Base-by-base conservation (phyloP, 495 filamentous ascomycete species). In the Penicillium maclennaniae region DNA sequence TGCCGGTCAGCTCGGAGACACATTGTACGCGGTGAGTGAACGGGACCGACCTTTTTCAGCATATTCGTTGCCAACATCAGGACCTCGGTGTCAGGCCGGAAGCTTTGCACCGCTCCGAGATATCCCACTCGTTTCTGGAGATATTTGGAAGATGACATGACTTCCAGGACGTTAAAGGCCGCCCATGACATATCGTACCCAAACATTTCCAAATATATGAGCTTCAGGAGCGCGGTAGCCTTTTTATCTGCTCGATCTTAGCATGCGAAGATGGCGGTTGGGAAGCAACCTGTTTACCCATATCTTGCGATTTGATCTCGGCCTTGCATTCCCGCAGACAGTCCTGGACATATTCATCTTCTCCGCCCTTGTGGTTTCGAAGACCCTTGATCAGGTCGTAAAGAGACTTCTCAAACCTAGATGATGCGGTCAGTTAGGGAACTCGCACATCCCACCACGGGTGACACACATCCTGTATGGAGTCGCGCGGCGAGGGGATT, bases 141-240 rank as follows among this genome's bases (percentile, higher is more conserved):
- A 68, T 96, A 96, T 69, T 96, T 97, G 15, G 85, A 70, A 6
- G 89, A 93, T 20, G 91, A 95, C 93, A 98, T 98, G 69, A 98
- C 93, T 71, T 98, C 93, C 28, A 98, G 85, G 12, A 97, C 93
- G 68, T 97, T 88, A 69, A 98, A 98, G 8, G 91, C 90, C 17
- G 95, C 93, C 93, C 93, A 98, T 0, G 93, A 97, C 93, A 98
- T 98, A 71, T 98, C 93, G 63, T 98, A 88, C 10, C 93, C 93
- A 65, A 96, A 91, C 93, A 98, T 98, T 68, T 98, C 93, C 54
- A 98, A 81, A 66, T 98, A 98, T 36, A 95, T 85, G 50, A 98
- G 78, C 73, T 98, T 98, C 60, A 98, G 73, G 28, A 97, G 78
- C 37, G 93, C 95, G 9, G 91, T 97, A 10, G 93, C 90, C 76